phyloP scores from a whole-genome alignment of 176 grass and related monocot species.

The Ananas comosus region DNA sequence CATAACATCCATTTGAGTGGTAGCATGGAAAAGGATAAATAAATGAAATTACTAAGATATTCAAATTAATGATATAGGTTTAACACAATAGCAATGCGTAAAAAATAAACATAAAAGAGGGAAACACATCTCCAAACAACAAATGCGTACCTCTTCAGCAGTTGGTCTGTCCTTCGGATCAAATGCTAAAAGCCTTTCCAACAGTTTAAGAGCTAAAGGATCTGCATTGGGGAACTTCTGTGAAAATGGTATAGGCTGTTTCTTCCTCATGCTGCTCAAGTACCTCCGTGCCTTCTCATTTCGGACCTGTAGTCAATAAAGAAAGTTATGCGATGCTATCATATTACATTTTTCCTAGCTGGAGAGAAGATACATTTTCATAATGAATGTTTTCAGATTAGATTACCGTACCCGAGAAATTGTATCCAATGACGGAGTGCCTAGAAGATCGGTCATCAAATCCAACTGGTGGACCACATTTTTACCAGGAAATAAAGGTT shows the following conservation, averaged over 20 bases:
- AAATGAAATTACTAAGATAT: conserved; percentile 9
- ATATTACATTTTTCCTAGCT: background rate
- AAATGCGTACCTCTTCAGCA: conserved; percentile 60
- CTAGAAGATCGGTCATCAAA: conserved; percentile 96
- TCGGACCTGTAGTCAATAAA: conserved; percentile 44
- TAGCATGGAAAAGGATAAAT: conserved; percentile 5
- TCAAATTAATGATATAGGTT: background rate
- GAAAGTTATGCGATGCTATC: background rate
- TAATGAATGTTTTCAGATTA: background rate
- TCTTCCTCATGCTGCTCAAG: conserved; percentile 90
- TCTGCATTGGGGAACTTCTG: conserved; percentile 88
- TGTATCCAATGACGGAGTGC: conserved; percentile 84
- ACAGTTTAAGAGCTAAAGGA: conserved; percentile 73
- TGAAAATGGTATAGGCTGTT: conserved; percentile 67
- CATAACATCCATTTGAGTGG: background rate
- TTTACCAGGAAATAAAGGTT: conserved; percentile 98
- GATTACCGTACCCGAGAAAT: conserved; percentile 75
- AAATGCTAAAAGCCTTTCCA: conserved; percentile 87
- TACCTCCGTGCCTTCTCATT: conserved; percentile 99
- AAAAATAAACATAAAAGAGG: background rate
- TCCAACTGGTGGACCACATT: conserved; percentile 99
- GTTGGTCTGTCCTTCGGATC: conserved; percentile 93
- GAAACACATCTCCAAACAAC: background rate
- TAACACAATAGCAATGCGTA: background rate
- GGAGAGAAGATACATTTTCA: background rate